Evolutionary conservation across 73 alveolate species (phyloP).

Genomic region (Paramecium primaurelia): DNA sequence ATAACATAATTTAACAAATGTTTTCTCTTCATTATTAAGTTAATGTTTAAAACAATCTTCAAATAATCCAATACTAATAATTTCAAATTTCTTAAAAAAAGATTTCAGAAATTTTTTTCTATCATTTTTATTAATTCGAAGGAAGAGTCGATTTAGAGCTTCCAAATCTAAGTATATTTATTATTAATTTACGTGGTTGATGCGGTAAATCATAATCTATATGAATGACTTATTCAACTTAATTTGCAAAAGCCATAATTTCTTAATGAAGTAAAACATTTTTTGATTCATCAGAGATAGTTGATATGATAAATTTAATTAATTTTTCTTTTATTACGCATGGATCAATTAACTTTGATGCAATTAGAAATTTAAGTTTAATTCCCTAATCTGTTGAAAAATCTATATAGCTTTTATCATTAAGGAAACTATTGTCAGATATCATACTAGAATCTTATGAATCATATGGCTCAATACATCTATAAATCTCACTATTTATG

Average conservation of each 20-base stretch:
- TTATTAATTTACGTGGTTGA: background rate
- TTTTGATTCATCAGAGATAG: background rate
- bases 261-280: background rate
- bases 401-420: background rate
- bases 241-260: background rate
- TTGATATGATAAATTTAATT: background rate
- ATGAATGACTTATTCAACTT: background rate
- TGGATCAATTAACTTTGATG: background rate
- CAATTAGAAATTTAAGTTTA: background rate
- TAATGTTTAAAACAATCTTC: background rate
- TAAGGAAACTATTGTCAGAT: background rate
- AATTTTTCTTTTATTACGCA: background rate
- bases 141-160: background rate
- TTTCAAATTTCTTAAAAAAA: background rate
- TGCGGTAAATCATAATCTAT: conserved; percentile 1
- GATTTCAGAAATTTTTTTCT: background rate
- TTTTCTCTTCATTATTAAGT: background rate
- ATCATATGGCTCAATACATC: background rate
- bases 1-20: background rate
- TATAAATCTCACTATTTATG: background rate
- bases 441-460: background rate
- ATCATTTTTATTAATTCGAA: background rate
- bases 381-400: background rate
- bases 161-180: background rate
- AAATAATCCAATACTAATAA: background rate